These are phyloP conservation scores for Lachnellula willkommii DNA, from an alignment of 2,329 filamentous ascomycete species.

Conservation along the genomic window DNA sequence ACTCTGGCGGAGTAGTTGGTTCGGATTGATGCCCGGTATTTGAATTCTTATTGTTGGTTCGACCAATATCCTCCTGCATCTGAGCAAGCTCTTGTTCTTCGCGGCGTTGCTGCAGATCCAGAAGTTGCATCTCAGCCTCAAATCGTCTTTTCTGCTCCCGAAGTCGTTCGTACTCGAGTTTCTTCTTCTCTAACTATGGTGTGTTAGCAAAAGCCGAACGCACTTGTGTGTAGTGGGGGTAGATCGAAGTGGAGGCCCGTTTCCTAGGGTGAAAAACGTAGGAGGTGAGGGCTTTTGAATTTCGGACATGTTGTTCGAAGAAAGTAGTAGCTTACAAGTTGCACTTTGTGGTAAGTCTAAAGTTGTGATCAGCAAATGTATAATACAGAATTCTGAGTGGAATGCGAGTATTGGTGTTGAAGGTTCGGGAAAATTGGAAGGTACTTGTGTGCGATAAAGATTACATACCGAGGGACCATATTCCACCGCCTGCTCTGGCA, in stretches of 20 bases:
- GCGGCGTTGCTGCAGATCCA: slow-evolving; percentile 77
- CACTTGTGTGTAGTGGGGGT: neutral
- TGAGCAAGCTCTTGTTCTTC: slow-evolving; percentile 80
- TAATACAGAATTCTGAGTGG: slow-evolving; percentile 1
- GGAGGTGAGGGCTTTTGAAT: neutral
- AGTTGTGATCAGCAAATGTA: slow-evolving; percentile 18
- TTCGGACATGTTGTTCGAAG: neutral
- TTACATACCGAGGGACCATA: slow-evolving; percentile 31
- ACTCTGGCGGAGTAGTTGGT: slow-evolving; percentile 93
- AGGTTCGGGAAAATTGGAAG: neutral
- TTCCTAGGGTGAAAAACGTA: neutral
- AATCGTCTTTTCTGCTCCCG: slow-evolving; percentile 84
- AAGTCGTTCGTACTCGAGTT: slow-evolving; percentile 84
- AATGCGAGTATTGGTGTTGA: neutral
- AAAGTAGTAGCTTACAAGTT: slow-evolving; percentile 57
- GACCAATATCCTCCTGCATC: slow-evolving; percentile 72
- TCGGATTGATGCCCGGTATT: slow-evolving; percentile 72
- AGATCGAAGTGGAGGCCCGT: neutral
- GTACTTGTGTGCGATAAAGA: neutral
- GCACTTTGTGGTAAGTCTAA: slow-evolving; percentile 65
- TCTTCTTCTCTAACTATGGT: slow-evolving; percentile 83
- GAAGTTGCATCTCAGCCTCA: slow-evolving; percentile 84
- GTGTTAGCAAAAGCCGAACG: slow-evolving; percentile 34
- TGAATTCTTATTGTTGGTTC: slow-evolving; percentile 41
- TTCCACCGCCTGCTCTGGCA: slow-evolving; percentile 27